These are phyloP conservation scores for Cryptosporidium bovis DNA, from an alignment of 169 alveolate species.

Conservation along the genomic window DNA sequence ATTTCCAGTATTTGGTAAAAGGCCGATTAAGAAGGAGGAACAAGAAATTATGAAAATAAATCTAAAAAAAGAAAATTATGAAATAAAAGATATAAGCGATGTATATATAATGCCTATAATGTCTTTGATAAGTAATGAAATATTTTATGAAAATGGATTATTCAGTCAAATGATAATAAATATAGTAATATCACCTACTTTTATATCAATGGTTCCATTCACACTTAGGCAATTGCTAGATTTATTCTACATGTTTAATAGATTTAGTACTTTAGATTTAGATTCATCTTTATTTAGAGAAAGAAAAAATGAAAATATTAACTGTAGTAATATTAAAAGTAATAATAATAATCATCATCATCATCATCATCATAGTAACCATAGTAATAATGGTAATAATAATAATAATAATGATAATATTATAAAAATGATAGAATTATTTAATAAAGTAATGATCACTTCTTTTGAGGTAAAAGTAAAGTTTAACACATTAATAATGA, in stretches of 20 bases:
- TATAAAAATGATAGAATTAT: not conserved
- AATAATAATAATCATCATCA: too few species aligned
- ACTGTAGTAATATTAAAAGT: not conserved
- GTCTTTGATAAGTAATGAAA: constrained; percentile 19
- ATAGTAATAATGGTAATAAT: too few species aligned
- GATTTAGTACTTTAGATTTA: constrained; percentile 7
- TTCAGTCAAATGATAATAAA: constrained; percentile 7
- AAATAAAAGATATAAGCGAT: constrained; percentile 1
- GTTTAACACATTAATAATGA: constrained; percentile 30
- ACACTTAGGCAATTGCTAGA: constrained; percentile 43
- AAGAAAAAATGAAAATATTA: not conserved
- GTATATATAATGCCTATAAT: constrained; percentile 46
- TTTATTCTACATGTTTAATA: constrained; percentile 16
- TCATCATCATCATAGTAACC: too few species aligned
- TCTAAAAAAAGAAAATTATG: not conserved
- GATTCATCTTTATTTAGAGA: not conserved
- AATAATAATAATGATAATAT: not conserved
- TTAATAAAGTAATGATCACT: not conserved
- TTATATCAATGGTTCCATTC: constrained; percentile 36
- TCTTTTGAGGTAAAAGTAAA: constrained; percentile 30
- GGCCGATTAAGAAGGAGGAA: constrained; percentile 15
- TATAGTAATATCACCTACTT: constrained; percentile 54
- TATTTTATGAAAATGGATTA: not conserved
- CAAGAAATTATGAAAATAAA: not conserved
- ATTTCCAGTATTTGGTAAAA: constrained; percentile 73